Evolutionary conservation across 768 basidiomycete species (phyloP), one percentile per base, ranked within the genome.

Genomic region (Psilocybe cyanescens): DNA sequence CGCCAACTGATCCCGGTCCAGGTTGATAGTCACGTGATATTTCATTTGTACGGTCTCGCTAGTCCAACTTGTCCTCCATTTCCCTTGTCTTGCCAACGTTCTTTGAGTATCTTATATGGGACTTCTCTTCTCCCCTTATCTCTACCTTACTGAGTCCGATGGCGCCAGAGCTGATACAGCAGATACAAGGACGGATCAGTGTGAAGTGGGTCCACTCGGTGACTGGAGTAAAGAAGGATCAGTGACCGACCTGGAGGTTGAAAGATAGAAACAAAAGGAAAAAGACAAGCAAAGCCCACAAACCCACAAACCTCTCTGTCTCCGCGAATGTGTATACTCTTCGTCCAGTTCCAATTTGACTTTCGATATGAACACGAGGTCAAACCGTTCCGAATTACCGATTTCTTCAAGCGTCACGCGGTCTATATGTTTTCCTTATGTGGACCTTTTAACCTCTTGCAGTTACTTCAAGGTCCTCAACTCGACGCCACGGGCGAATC

Each of bases 301-400:
- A 39, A 39, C 14, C 14, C 37, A 39, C 37, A 8, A 39, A 39
- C 8, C 14, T 39, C 37, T 39, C 24, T 39, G 37, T 39, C 37
- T 39, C 14, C 37, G 14, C 37, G 37, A 39, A 39, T n/a, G 14
- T 44, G 11, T n/a, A 44, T 14, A 5, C 14, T 12, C 41, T 44
- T 44, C 41, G n/a, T 44, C 14, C 24, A 14, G 24, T 30, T 30
- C 30, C 29, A 53, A 53, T 53, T 53, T 53, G 51, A 33, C 31
- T 53, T 39, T 53, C 31, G 19, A 37, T 17, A 3, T 29, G 37
- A 66, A 68, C 74, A 73, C 59, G 74, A 77, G 74, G 74, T 50
- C 65, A 62, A 53, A 62, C 65, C 75, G 75, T 68, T 69, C 77
- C 77, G 77, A 57, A 58, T 55, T 59, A 60, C 53, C 68, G 66